Conservation (phyloP, 2,329 filamentous ascomycete genomes). For the Trichoderma atroviride region DNA sequence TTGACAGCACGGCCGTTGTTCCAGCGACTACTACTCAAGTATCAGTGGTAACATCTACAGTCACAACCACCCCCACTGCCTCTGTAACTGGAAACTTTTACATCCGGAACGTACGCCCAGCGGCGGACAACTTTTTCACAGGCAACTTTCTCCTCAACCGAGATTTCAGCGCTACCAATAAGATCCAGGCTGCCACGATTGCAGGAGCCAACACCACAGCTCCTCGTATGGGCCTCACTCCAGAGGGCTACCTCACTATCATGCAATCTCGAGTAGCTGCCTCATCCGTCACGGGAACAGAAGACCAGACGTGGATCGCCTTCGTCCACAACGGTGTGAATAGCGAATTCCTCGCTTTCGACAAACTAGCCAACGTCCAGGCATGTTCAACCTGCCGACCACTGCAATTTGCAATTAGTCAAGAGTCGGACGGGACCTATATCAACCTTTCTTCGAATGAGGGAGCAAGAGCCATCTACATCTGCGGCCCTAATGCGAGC, state of each 20-base stretch:
- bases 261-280: conserved; percentile 7
- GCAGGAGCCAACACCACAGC: conserved; percentile 2
- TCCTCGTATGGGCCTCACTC: conserved; percentile 14
- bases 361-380: not conserved
- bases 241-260: not conserved
- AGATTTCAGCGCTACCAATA: conserved; percentile 1
- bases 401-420: not conserved
- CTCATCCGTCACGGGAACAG: not conserved
- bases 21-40: not conserved
- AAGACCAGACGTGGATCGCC: conserved; percentile 2
- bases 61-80: not conserved
- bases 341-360: not conserved
- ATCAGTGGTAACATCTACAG: conserved; percentile 1
- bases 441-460: not conserved
- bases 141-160: conserved; percentile 2
- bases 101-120: not conserved
- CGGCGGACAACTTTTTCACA: not conserved
- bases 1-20: conserved; percentile 4
- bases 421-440: not conserved
- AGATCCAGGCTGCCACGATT: not conserved
- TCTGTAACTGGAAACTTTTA: conserved; percentile 1
- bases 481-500: not conserved
- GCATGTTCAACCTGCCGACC: conserved; percentile 9
- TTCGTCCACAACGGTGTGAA: not conserved
- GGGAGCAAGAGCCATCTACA: not conserved